Conservation (phyloP, 2,329 filamentous ascomycete genomes). For the Clarireedia hainanense region DNA sequence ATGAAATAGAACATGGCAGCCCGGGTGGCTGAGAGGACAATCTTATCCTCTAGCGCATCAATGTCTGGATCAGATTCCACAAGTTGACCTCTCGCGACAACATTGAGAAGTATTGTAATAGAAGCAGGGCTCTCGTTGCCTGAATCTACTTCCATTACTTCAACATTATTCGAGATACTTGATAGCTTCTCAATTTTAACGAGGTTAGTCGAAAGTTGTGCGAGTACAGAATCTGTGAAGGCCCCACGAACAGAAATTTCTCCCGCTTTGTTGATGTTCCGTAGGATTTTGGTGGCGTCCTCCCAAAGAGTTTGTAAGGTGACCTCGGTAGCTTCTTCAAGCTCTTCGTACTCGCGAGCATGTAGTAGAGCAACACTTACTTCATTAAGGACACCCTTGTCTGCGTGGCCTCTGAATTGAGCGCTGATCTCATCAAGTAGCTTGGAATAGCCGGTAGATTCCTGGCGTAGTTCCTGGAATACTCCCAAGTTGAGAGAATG, state of each 20-base stretch:
- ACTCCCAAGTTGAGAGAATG: conserved; percentile 80
- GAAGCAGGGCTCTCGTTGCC: conserved; percentile 39
- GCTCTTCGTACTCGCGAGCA: conserved; percentile 77
- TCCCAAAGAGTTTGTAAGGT: conserved; percentile 84
- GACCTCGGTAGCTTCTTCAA: conserved; percentile 75
- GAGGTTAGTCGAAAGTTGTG: conserved; percentile 64
- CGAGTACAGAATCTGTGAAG: conserved; percentile 56
- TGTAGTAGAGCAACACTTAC: conserved; percentile 77
- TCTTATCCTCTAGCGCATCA: conserved; percentile 70
- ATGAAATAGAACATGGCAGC: conserved; percentile 83
- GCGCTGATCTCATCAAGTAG: conserved; percentile 87
- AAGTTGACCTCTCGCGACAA: conserved; percentile 67
- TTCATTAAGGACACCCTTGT: conserved; percentile 76
- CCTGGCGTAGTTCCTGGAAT: conserved; percentile 83
- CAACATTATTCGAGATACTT: conserved; percentile 69
- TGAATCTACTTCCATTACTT: conserved; percentile 60
- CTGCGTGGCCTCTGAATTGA: conserved; percentile 88
- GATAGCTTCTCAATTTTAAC: conserved; percentile 75
- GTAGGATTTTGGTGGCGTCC: conserved; percentile 65
- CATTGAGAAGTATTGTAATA: conserved; percentile 63
- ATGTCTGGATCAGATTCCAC: conserved; percentile 58
- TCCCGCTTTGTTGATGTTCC: conserved; percentile 53
- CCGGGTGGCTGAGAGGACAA: conserved; percentile 69
- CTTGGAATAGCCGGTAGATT: conserved; percentile 69
- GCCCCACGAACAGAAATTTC: conserved; percentile 66